Conservation (phyloP, 164 flowering plant genomes). For the Berberis vulgaris region DNA sequence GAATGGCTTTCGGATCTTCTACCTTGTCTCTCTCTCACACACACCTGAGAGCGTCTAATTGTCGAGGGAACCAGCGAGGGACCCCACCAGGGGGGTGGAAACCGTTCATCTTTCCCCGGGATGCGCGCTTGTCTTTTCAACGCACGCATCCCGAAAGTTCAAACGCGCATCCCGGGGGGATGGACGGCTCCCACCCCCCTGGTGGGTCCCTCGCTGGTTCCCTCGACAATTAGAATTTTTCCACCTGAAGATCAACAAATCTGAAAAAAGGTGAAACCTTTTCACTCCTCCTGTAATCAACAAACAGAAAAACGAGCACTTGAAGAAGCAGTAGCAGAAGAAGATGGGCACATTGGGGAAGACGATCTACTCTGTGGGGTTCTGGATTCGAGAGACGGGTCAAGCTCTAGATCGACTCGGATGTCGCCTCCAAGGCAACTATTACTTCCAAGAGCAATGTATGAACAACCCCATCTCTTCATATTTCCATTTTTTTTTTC, state of each 20-base stretch:
- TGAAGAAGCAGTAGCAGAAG: slow-evolving; percentile 9
- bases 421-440: slow-evolving; percentile 67
- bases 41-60: too few species aligned
- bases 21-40: background rate
- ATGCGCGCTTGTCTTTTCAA: too few species aligned
- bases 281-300: background rate
- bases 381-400: slow-evolving; percentile 86
- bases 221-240: too few species aligned
- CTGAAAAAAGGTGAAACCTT: background rate
- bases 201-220: too few species aligned
- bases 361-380: slow-evolving; percentile 73
- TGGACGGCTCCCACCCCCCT: too few species aligned
- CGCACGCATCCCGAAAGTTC: too few species aligned
- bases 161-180: too few species aligned
- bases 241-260: background rate
- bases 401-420: slow-evolving; percentile 91
- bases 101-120: too few species aligned
- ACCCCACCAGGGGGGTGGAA: too few species aligned
- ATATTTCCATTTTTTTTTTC: too few species aligned
- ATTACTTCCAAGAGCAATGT: slow-evolving; percentile 68
- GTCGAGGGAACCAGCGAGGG: too few species aligned
- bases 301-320: too few species aligned
- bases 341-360: slow-evolving; percentile 67
- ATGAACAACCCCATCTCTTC: slow-evolving; percentile 1
- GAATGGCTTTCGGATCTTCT: background rate